phyloP scores from a whole-genome alignment of 371 early-diverging fungal species.

The Syncephalastrum monosporum region DNA sequence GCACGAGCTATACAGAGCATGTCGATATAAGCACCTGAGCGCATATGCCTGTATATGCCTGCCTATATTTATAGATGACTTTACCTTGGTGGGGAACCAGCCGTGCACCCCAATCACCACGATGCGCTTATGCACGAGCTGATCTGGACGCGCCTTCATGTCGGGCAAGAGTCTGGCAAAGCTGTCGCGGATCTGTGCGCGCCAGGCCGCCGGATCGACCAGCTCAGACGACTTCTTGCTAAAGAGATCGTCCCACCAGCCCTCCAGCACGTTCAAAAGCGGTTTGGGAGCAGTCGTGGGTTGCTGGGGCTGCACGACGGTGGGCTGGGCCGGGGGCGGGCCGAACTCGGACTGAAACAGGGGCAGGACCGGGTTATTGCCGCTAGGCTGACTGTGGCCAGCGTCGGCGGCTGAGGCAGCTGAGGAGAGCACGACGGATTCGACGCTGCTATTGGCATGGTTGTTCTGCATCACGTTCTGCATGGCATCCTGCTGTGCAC shows the following conservation, averaged over 20 bases:
- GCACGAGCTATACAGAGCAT: conserved; percentile 43
- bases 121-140: conserved; percentile 19
- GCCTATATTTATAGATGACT: neutral
- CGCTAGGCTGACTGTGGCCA: too few species aligned
- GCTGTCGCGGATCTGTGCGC: neutral
- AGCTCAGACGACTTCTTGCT: neutral
- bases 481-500: too few species aligned
- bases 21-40: neutral
- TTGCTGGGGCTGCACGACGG: neutral
- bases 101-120: conserved; percentile 83
- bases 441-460: too few species aligned
- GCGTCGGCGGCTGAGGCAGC: too few species aligned
- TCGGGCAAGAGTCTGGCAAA: neutral
- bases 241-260: conserved; percentile 5
- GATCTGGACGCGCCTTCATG: neutral
- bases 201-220: neutral
- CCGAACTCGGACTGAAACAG: neutral
- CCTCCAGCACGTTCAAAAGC: neutral
- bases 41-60: neutral
- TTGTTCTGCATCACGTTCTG: too few species aligned
- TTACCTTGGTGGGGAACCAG: conserved; percentile 77
- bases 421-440: too few species aligned
- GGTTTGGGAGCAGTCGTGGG: neutral
- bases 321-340: conserved; percentile 1
- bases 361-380: conserved; percentile 6